Percentiles rank a stretch among this genome's conserved stretches.
Evolutionary conservation across 2,329 filamentous ascomycete genomes (phyloP).

Genomic region (Rhinocladiella mackenziei): DNA sequence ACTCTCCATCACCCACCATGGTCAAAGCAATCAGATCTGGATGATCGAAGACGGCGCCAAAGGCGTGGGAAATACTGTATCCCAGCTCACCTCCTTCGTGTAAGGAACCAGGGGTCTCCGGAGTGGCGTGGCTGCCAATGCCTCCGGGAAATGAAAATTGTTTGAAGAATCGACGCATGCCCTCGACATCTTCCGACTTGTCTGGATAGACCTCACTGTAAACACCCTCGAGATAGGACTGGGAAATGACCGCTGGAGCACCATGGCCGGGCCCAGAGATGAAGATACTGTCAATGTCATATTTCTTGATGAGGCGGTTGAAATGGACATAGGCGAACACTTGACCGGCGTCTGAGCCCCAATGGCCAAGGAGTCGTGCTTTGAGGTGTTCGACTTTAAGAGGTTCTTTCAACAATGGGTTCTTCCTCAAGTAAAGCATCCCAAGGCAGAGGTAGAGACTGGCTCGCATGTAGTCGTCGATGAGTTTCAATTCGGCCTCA

Average conservation of each 20-base stretch:
- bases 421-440: conserved; percentile 75
- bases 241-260: conserved; percentile 69
- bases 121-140: conserved; percentile 72
- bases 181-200: conserved; percentile 64
- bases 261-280: conserved; percentile 75
- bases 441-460: conserved; percentile 71
- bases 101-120: conserved; percentile 71
- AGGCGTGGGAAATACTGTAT: conserved; percentile 76
- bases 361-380: conserved; percentile 69
- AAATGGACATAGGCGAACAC: conserved; percentile 79
- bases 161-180: conserved; percentile 74
- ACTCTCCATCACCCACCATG: conserved; percentile 75
- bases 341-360: conserved; percentile 75
- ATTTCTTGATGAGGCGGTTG: conserved; percentile 77
- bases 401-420: conserved; percentile 67
- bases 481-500: conserved; percentile 62
- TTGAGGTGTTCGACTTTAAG: conserved; percentile 69
- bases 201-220: conserved; percentile 75
- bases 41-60: conserved; percentile 71
- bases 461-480: conserved; percentile 69
- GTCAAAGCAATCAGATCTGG: conserved; percentile 70
- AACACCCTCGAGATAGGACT: conserved; percentile 72
- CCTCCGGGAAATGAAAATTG: conserved; percentile 78
- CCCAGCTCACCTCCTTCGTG: conserved; percentile 78
- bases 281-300: conserved; percentile 68